Conservation (phyloP, 257 asterid species). For the Solanum sitiens region DNA sequence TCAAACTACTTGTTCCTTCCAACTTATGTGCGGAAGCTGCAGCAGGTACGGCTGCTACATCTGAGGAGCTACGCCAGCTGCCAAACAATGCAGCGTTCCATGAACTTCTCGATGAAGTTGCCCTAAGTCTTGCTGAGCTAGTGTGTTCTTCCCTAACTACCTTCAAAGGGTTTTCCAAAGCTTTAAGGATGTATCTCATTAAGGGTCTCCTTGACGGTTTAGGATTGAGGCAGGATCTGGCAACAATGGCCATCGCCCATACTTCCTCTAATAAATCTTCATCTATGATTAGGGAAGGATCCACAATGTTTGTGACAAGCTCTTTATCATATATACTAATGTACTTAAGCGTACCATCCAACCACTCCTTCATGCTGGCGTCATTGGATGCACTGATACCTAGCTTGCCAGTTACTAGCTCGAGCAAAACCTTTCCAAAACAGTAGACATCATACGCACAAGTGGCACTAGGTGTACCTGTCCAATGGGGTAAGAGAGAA, state of each 20-base stretch:
- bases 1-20: constrained; percentile 54
- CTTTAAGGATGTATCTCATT: constrained; percentile 84
- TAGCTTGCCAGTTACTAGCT: constrained; percentile 86
- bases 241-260: constrained; percentile 98
- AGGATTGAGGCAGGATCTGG: constrained; percentile 89
- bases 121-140: constrained; percentile 70
- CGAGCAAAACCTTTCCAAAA: constrained; percentile 86
- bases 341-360: constrained; percentile 56
- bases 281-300: constrained; percentile 70
- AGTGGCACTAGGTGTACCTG: constrained; percentile 57
- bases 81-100: constrained; percentile 84
- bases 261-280: constrained; percentile 96
- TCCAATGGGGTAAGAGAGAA: background rate
- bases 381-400: constrained; percentile 80
- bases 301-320: constrained; percentile 73
- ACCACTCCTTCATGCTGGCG: constrained; percentile 49
- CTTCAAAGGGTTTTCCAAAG: constrained; percentile 80
- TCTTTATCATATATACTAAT: constrained; percentile 85
- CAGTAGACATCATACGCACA: constrained; percentile 87
- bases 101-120: constrained; percentile 81
- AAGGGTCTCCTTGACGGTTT: constrained; percentile 81
- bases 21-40: constrained; percentile 19
- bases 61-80: constrained; percentile 86
- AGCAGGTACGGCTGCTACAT: constrained; percentile 31
- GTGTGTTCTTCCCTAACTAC: constrained; percentile 79